Conservation (phyloP, 129 eudicot species). For the Heracleum sosnowskyi region DNA sequence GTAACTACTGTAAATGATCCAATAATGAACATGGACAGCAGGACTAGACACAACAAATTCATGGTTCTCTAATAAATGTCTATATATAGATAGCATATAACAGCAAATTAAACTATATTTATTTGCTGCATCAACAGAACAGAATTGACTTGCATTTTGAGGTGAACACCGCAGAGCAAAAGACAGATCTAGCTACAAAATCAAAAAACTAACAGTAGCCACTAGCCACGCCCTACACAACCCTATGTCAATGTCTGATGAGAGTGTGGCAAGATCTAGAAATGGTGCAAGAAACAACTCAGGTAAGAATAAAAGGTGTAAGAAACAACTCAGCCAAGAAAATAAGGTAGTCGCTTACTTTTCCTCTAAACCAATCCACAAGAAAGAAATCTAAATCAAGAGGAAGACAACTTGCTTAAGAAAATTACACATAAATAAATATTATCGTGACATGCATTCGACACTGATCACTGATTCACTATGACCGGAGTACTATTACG, state of each 20-base stretch:
- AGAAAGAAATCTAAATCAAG: too few species aligned
- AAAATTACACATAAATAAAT: too few species aligned
- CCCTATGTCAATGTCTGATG: neutral
- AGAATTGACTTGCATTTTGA: neutral
- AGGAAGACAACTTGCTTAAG: too few species aligned
- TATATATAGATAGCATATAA: neutral
- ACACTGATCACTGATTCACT: too few species aligned
- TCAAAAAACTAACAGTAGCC: neutral
- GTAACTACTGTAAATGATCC: slow-evolving; percentile 18
- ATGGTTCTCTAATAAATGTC: slow-evolving; percentile 10
- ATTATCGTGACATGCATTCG: too few species aligned
- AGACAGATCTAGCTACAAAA: neutral
- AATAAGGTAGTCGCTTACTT: too few species aligned
- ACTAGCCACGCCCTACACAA: neutral
- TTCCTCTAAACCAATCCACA: too few species aligned
- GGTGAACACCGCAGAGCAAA: neutral
- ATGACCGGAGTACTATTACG: too few species aligned
- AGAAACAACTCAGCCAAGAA: neutral
- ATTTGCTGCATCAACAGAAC: neutral
- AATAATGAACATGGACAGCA: slow-evolving; percentile 12
- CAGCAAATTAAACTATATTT: neutral
- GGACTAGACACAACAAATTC: slow-evolving; percentile 23
- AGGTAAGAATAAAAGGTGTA: too few species aligned
- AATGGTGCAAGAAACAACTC: too few species aligned
- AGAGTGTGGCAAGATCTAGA: neutral